Conservation (phyloP, 148 eudicot genomes). For the Rhododendron molle region DNA sequence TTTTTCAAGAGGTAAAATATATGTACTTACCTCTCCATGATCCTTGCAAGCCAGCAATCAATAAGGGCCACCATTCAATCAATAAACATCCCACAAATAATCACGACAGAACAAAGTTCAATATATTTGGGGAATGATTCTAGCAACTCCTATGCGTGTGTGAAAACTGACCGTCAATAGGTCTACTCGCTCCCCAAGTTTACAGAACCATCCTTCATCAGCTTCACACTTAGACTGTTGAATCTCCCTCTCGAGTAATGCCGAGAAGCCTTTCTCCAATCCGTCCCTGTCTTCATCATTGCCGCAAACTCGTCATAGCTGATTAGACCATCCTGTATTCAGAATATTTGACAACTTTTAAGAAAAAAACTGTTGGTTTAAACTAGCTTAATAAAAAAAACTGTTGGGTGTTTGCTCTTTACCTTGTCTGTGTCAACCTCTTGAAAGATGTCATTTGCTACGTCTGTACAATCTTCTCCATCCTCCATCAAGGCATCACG, state of each 20-base stretch:
- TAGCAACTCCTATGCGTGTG: slow-evolving; percentile 19
- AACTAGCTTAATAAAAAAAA: not conserved
- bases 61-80: slow-evolving; percentile 18
- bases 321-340: slow-evolving; percentile 73
- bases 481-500: slow-evolving; percentile 83
- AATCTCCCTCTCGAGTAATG: slow-evolving; percentile 97
- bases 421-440: slow-evolving; percentile 98
- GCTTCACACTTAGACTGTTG: slow-evolving; percentile 77
- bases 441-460: slow-evolving; percentile 83
- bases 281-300: slow-evolving; percentile 96
- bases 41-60: slow-evolving; percentile 27
- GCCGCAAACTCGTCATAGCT: slow-evolving; percentile 93
- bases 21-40: slow-evolving; percentile 23
- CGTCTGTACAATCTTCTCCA: slow-evolving; percentile 55
- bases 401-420: slow-evolving; percentile 1
- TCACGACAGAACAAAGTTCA: slow-evolving; percentile 31
- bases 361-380: not conserved
- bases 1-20: slow-evolving; percentile 20
- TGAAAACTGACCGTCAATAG: slow-evolving; percentile 19
- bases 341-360: not conserved
- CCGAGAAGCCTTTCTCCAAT: slow-evolving; percentile 96
- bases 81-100: slow-evolving; percentile 27
- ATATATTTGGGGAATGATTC: slow-evolving; percentile 38
- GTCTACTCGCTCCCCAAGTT: slow-evolving; percentile 53
- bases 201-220: slow-evolving; percentile 12